Percentiles rank a stretch among this genome's conserved stretches.
Conservation (phyloP, 2,329 filamentous ascomycete species). For the Hymenoscyphus occultus region DNA sequence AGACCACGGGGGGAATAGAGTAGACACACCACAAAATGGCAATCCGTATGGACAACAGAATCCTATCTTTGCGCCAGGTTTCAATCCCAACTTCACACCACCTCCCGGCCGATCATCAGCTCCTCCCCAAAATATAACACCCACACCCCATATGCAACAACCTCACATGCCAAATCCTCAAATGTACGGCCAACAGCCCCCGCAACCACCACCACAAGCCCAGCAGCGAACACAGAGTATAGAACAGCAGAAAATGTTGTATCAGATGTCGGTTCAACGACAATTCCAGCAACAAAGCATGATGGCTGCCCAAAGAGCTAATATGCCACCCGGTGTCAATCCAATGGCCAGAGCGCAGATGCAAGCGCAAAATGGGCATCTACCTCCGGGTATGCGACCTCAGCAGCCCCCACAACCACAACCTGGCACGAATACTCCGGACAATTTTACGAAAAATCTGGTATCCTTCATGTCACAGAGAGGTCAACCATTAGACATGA, state of each 20-base stretch:
- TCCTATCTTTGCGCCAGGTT: slow-evolving; percentile 54
- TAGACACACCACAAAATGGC: slow-evolving; percentile 65
- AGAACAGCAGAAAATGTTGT: slow-evolving; percentile 71
- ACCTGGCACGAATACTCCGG: slow-evolving; percentile 48
- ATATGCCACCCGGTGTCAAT: slow-evolving; percentile 42
- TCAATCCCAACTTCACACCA: slow-evolving; percentile 57
- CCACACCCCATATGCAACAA: slow-evolving; percentile 44
- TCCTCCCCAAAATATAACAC: slow-evolving; percentile 56
- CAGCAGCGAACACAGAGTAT: slow-evolving; percentile 50
- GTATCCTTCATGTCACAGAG: slow-evolving; percentile 73
- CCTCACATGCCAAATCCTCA: slow-evolving; percentile 40
- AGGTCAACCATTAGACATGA: slow-evolving; percentile 69
- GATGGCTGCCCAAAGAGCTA: slow-evolving; percentile 39
- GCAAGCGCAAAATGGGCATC: slow-evolving; percentile 52
- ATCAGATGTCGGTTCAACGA: slow-evolving; percentile 80
- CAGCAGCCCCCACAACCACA: slow-evolving; percentile 46
- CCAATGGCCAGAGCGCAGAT: slow-evolving; percentile 43
- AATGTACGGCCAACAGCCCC: slow-evolving; percentile 27
- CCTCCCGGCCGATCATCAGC: slow-evolving; percentile 52
- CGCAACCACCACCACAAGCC: slow-evolving; percentile 30
- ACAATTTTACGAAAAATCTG: slow-evolving; percentile 74
- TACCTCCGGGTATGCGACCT: slow-evolving; percentile 52
- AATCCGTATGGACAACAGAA: slow-evolving; percentile 64
- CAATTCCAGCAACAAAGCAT: slow-evolving; percentile 61
- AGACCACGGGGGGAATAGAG: slow-evolving; percentile 61